Evolutionary conservation across 2,329 filamentous ascomycete species (phyloP).

Genomic region (Beauveria medogensis): DNA sequence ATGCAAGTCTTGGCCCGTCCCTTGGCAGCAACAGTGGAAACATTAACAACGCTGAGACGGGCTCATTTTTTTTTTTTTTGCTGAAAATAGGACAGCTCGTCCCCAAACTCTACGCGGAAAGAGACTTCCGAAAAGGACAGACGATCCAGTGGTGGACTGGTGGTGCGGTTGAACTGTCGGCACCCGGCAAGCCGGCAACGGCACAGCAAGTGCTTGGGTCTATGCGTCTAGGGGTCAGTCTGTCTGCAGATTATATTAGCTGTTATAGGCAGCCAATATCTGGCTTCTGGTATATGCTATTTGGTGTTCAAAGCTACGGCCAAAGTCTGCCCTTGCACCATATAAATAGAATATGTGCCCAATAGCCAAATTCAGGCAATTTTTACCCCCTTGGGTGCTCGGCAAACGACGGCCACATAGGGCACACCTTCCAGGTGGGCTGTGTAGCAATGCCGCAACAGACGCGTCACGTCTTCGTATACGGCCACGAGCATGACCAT

Average conservation of each 20-base stretch:
- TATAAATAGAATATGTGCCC: neutral
- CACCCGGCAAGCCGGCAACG: no score
- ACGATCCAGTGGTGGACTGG: neutral
- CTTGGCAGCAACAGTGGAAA: constrained; percentile 1
- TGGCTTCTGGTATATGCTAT: neutral
- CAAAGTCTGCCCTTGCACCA: neutral
- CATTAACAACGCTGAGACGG: neutral
- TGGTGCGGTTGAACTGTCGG: neutral
- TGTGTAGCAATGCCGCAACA: neutral
- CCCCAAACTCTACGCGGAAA: neutral
- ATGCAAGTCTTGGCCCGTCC: constrained; percentile 5
- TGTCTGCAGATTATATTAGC: neutral
- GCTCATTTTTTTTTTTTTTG: neutral
- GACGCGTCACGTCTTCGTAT: neutral
- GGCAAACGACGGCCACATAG: neutral
- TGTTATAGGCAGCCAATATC: no score
- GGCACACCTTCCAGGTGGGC: neutral
- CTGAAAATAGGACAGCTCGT: neutral
- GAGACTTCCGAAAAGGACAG: neutral
- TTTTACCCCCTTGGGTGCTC: neutral
- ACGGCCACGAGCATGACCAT: neutral
- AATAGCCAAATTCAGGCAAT: neutral
- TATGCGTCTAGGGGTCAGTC: neutral
- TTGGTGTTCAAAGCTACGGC: neutral
- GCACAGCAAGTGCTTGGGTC: no score